Conservation (phyloP, 192 early-diverging fungal genomes). For the Haplosporangium gracile region DNA sequence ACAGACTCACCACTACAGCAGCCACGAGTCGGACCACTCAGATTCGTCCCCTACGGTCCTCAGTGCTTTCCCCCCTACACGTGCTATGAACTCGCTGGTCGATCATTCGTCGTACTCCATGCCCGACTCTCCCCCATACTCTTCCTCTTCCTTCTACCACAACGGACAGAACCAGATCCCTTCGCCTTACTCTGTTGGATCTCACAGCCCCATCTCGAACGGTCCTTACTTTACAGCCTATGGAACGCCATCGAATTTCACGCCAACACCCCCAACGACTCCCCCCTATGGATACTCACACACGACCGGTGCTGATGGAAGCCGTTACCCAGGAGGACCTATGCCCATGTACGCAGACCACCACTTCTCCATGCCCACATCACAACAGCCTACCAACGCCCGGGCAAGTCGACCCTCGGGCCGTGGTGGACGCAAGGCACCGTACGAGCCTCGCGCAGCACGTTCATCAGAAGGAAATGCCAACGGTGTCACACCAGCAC, state of each 20-base stretch:
- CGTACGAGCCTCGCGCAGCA: constrained; percentile 27
- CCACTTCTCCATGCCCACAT: constrained; percentile 35
- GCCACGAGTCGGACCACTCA: constrained; percentile 41
- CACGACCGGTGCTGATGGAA: constrained; percentile 19
- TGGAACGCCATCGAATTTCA: constrained; percentile 13
- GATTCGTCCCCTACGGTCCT: constrained; percentile 37
- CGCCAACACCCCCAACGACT: constrained; percentile 39
- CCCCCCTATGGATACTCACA: constrained; percentile 49
- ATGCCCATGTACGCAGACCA: constrained; percentile 34
- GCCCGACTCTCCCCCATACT: constrained; percentile 29
- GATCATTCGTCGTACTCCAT: constrained; percentile 17
- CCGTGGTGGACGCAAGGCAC: constrained; percentile 21
- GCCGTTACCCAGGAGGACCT: constrained; percentile 20
- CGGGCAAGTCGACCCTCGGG: constrained; percentile 22
- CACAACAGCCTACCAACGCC: constrained; percentile 18
- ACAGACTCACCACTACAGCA: constrained; percentile 30
- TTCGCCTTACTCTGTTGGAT: constrained; percentile 34
- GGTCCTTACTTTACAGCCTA: constrained; percentile 33
- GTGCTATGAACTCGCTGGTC: constrained; percentile 38
- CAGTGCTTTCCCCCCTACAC: constrained; percentile 30
- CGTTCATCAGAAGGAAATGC: constrained; percentile 3
- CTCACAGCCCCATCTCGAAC: constrained; percentile 43
- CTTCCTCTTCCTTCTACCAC: constrained; percentile 26
- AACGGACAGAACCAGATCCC: constrained; percentile 30
- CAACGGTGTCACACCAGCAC: constrained; percentile 16